Conservation (phyloP, 805 yeast genomes). For the Cyberlindnera meyerae region DNA sequence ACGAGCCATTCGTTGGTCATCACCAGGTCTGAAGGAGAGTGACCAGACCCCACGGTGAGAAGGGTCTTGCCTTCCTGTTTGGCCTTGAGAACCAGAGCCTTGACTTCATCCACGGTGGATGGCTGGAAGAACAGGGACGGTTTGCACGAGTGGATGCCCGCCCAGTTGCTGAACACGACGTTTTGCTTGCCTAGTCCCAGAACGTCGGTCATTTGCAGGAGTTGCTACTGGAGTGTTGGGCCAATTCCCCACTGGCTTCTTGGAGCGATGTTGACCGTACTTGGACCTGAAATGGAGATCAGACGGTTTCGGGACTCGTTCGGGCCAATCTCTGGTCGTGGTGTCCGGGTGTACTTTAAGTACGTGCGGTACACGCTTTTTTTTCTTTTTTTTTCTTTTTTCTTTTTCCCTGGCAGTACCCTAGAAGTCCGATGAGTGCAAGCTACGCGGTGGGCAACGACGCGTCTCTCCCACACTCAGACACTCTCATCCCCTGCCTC, state of each 20-base stretch:
- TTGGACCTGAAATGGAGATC: too few relatives aligned
- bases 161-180: conserved; percentile 59
- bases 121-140: conserved; percentile 86
- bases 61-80: conserved; percentile 54
- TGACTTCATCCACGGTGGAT: conserved; percentile 57
- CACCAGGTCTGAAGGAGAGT: conserved; percentile 89
- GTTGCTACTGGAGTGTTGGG: too few relatives aligned
- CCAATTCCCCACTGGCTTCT: too few relatives aligned
- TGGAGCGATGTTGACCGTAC: too few relatives aligned
- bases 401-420: too few relatives aligned
- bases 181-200: conserved; percentile 30
- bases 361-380: too few relatives aligned
- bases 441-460: too few relatives aligned
- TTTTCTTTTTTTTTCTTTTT: too few relatives aligned
- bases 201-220: conserved; percentile 13
- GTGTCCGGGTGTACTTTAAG: not conserved
- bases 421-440: too few relatives aligned
- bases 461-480: too few relatives aligned
- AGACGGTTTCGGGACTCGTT: not conserved
- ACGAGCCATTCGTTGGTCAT: conserved; percentile 86
- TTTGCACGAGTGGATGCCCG: conserved; percentile 73
- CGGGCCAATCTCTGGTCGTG: too few relatives aligned
- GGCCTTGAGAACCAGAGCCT: conserved; percentile 63
- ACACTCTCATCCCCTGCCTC: too few relatives aligned
- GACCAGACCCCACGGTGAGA: conserved; percentile 88